These are phyloP conservation scores for Thinopyrum elongatum DNA, from an alignment of 176 grass and related monocot species.

Conservation along the genomic window DNA sequence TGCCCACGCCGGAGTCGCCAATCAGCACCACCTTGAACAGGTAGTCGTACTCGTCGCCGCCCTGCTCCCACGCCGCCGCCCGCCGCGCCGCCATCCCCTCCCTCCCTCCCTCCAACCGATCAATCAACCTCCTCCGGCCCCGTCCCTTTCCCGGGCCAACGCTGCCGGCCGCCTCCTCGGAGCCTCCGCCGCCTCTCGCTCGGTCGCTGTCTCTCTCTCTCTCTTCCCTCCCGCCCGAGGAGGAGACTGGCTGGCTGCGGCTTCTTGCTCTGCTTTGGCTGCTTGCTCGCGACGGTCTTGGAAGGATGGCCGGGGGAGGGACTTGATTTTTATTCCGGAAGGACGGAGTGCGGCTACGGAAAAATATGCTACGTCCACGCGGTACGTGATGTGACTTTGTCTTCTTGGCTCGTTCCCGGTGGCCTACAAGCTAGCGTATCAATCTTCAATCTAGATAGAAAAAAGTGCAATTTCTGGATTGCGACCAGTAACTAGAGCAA, in stretches of 20 bases:
- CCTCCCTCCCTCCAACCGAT: not conserved
- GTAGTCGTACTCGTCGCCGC: slow-evolving; percentile 84
- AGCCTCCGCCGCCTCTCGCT: slow-evolving; percentile 6
- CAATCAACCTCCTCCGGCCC: not conserved
- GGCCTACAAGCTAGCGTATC: no score
- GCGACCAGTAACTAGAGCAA: no score
- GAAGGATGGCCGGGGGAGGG: not conserved
- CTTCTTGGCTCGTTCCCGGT: no score
- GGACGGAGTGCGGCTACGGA: slow-evolving; percentile 1
- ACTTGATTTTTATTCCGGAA: slow-evolving; percentile 26
- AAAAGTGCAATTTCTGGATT: not conserved
- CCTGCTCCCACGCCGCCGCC: slow-evolving; percentile 57
- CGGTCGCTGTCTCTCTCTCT: not conserved
- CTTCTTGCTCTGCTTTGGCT: not conserved
- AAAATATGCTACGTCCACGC: slow-evolving; percentile 14
- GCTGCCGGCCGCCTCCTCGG: not conserved
- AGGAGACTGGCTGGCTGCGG: not conserved
- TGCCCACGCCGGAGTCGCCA: slow-evolving; percentile 82
- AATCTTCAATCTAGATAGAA: not conserved
- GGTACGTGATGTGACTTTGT: not conserved
- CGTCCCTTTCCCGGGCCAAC: not conserved
- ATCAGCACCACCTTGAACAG: slow-evolving; percentile 92
- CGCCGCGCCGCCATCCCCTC: slow-evolving; percentile 5
- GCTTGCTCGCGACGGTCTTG: not conserved
- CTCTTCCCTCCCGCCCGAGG: not conserved